Evolutionary conservation across 176 grass and related monocot species (phyloP).

Genomic region (Luzula sylvatica): DNA sequence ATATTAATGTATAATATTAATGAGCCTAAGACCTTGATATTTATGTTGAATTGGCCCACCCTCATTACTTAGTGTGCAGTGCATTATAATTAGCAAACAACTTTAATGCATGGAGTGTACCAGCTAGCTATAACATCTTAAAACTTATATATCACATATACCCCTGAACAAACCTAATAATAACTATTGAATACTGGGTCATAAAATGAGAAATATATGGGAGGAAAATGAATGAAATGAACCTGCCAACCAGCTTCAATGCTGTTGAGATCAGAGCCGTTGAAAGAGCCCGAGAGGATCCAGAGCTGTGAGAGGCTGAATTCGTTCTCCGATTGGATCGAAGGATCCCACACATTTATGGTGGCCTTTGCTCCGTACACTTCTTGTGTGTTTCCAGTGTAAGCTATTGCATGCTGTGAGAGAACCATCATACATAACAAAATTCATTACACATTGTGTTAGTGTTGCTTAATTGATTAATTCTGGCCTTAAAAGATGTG

Average conservation of each 20-base stretch:
- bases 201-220: neutral
- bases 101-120: too few species aligned
- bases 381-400: constrained; percentile 32
- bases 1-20: too few species aligned
- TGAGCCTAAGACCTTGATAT: constrained; percentile 22
- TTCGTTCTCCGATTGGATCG: constrained; percentile 51
- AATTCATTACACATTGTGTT: too few species aligned
- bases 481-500: too few species aligned
- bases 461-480: too few species aligned
- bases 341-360: constrained; percentile 91
- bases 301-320: constrained; percentile 96
- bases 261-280: constrained; percentile 99
- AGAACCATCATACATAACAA: neutral
- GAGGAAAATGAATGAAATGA: constrained; percentile 11
- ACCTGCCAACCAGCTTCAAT: constrained; percentile 99
- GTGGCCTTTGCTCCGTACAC: constrained; percentile 78
- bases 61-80: constrained; percentile 1
- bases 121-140: too few species aligned
- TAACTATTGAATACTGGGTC: neutral
- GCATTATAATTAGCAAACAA: constrained; percentile 4
- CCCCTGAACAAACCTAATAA: neutral
- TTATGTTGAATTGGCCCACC: constrained; percentile 6
- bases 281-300: constrained; percentile 93
- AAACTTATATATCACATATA: neutral
- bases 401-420: constrained; percentile 89